Base-by-base conservation (phyloP, 192 early-diverging fungal genomes). In the Backusella australiensis region DNA sequence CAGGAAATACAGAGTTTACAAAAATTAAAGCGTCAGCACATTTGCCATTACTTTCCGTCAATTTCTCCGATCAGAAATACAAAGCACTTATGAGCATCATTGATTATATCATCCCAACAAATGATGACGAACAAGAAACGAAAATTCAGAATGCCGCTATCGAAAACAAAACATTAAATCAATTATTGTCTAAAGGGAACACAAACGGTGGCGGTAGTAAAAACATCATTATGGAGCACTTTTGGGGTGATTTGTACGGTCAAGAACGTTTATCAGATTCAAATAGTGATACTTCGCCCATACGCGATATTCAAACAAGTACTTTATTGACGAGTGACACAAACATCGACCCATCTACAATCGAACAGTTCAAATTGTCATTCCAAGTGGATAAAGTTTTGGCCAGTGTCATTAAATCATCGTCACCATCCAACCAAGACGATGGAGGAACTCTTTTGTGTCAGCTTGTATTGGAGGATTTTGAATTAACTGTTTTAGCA, bases 41-140 rank as follows among this genome's bases (percentile, higher is more conserved):
- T 6, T 76, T 96, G 71, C 93, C 94, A 0, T 79, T 89, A 26
- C 74, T 95, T 32, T 90, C 93, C 34, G 76, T 95, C 52, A 95
- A 92, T 77, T 85, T 96, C 36, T 95, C 94, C 0, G 90, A 95
- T 76, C 82, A 84, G 69, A 96, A 96, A 80, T 94, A 95, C 90
- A 91, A 91, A 71, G 86, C 89, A 7, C 80, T 95, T 36, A 95
- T 95, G 93, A 77, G 75, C 6, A 86, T 92, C 65, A 85, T 94
- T 34, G 91, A 94, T 67, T 80, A 92, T 9, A 84, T 95, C 23
- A 73, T 88, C 15, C 77, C 81, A 49, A n/a, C 19, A 15, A 49
- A n/a, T 2, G 17, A 49, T n/a, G 46, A 49, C 4, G 46, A 6
- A 49, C 46, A 49, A 49, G 46, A 49, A 49, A 49, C 0, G 19